phyloP scores from a whole-genome alignment of 768 basidiomycete genomes.

The Lactifluus subvellereus region DNA sequence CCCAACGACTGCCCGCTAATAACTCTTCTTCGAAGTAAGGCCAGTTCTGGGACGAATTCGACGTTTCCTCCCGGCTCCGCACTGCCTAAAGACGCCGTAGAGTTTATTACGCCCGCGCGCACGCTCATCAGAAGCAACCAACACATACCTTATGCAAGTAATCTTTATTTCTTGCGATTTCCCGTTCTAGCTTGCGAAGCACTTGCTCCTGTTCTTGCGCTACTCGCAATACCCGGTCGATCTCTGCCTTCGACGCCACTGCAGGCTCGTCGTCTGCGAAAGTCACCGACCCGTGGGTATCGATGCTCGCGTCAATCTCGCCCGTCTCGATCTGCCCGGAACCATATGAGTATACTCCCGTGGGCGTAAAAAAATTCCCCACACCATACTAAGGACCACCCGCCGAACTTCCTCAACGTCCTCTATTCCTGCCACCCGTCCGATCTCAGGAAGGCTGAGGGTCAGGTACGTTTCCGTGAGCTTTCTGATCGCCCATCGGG shows the following conservation, averaged over 20 bases:
- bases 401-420: constrained; percentile 49
- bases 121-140: not conserved
- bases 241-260: constrained; percentile 52
- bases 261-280: constrained; percentile 60
- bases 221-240: constrained; percentile 51
- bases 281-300: constrained; percentile 63
- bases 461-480: constrained; percentile 81
- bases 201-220: constrained; percentile 50
- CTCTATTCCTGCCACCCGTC: constrained; percentile 45
- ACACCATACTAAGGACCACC: constrained; percentile 71
- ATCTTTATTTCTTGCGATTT: constrained; percentile 60
- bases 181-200: constrained; percentile 47
- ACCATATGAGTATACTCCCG: not conserved
- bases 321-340: constrained; percentile 56
- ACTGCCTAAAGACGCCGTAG: constrained; percentile 14
- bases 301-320: constrained; percentile 66
- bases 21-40: constrained; percentile 21
- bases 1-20: constrained; percentile 13
- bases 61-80: constrained; percentile 21
- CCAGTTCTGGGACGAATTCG: constrained; percentile 8
- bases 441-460: constrained; percentile 68
- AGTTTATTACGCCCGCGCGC: not conserved
- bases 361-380: not conserved
- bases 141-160: constrained; percentile 60
- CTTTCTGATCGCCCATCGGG: constrained; percentile 72